Evolutionary conservation across 2,329 filamentous ascomycete species (phyloP).

Genomic region (Stachybotrys chartarum): DNA sequence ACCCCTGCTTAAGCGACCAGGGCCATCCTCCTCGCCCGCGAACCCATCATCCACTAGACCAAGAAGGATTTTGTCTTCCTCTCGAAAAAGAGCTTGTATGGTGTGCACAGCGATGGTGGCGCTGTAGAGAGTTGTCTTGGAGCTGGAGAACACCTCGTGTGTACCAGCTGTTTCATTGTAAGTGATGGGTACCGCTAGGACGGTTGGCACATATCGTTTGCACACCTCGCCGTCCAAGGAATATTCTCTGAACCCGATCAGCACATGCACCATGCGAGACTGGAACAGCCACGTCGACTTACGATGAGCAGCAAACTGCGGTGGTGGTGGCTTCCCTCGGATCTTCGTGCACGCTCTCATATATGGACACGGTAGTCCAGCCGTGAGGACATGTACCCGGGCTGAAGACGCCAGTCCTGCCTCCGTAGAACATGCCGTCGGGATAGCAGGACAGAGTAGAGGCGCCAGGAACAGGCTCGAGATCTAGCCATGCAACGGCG

Average conservation of each 20-base stretch:
- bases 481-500: constrained; percentile 28
- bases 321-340: constrained; percentile 26
- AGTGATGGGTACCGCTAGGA: constrained; percentile 27
- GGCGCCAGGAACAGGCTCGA: constrained; percentile 25
- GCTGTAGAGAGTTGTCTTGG: constrained; percentile 28
- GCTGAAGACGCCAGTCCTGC: constrained; percentile 30
- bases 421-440: constrained; percentile 29
- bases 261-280: constrained; percentile 1
- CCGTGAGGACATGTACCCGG: constrained; percentile 31
- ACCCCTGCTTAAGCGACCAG: constrained; percentile 24
- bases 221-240: constrained; percentile 24
- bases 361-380: constrained; percentile 30
- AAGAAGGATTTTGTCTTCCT: constrained; percentile 24
- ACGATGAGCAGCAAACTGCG: constrained; percentile 33
- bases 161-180: constrained; percentile 27
- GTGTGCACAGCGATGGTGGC: constrained; percentile 29
- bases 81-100: constrained; percentile 28
- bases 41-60: constrained; percentile 21
- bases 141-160: constrained; percentile 24
- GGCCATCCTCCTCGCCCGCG: constrained; percentile 18
- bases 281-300: constrained; percentile 12
- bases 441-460: constrained; percentile 33
- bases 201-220: constrained; percentile 25
- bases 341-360: constrained; percentile 18
- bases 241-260: constrained; percentile 23